These are phyloP conservation scores for Kalaharituber pfeilii DNA, from an alignment of 2,329 filamentous ascomycete genomes.

Conservation along the genomic window DNA sequence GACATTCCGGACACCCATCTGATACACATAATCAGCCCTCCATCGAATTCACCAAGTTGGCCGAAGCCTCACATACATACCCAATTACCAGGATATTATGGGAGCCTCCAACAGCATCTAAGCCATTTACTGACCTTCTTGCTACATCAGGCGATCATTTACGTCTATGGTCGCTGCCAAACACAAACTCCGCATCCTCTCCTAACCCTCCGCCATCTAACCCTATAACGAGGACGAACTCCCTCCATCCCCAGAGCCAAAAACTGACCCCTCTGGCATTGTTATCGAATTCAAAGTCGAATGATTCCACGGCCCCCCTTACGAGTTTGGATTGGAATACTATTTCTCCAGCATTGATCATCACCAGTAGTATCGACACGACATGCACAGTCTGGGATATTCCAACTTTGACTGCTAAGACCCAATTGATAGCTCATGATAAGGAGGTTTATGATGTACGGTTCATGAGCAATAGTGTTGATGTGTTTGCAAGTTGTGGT, in stretches of 20 bases:
- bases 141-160: slow-evolving; percentile 92
- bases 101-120: slow-evolving; percentile 89
- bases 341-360: slow-evolving; percentile 88
- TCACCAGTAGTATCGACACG: slow-evolving; percentile 96
- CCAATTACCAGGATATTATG: slow-evolving; percentile 88
- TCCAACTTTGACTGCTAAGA: slow-evolving; percentile 91
- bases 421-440: slow-evolving; percentile 93
- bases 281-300: slow-evolving; percentile 93
- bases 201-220: slow-evolving; percentile 41
- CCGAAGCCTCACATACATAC: slow-evolving; percentile 94
- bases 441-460: slow-evolving; percentile 98
- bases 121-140: slow-evolving; percentile 84
- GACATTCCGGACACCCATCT: slow-evolving; percentile 53
- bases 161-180: slow-evolving; percentile 76
- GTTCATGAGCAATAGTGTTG: slow-evolving; percentile 95
- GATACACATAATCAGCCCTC: slow-evolving; percentile 33
- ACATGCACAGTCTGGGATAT: slow-evolving; percentile 99
- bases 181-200: slow-evolving; percentile 28
- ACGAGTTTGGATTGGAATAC: slow-evolving; percentile 98
- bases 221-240: slow-evolving; percentile 48
- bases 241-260: slow-evolving; percentile 40
- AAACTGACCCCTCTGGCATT: slow-evolving; percentile 87
- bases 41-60: slow-evolving; percentile 79
- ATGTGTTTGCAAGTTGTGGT: slow-evolving; percentile 94
- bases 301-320: slow-evolving; percentile 89